Evolutionary conservation across 2,329 filamentous ascomycete genomes (phyloP).

Genomic region (Dothistroma septosporum): DNA sequence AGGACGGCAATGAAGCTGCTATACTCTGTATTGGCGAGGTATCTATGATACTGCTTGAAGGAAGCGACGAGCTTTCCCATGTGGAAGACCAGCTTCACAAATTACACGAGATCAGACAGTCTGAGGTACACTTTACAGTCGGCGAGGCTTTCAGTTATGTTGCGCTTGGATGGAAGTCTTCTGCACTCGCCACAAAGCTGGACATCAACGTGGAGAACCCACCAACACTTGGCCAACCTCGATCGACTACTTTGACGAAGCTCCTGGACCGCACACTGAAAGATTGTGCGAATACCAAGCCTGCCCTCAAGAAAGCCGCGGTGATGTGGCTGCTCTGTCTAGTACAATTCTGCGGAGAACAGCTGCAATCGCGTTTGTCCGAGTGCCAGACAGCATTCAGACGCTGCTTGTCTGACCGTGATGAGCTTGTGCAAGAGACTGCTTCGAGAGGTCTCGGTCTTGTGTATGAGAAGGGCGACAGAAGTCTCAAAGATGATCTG

Average conservation of each 20-base stretch:
- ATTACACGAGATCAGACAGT: conserved; percentile 77
- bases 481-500: conserved; percentile 72
- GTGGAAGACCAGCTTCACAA: conserved; percentile 67
- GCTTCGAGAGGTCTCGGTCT: conserved; percentile 86
- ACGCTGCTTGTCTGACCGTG: conserved; percentile 76
- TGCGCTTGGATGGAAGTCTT: conserved; percentile 77
- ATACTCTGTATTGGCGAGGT: conserved; percentile 77
- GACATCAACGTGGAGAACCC: conserved; percentile 60
- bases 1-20: conserved; percentile 75
- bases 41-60: conserved; percentile 57
- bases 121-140: conserved; percentile 84
- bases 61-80: conserved; percentile 44
- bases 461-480: conserved; percentile 89
- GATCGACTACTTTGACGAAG: conserved; percentile 43
- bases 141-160: conserved; percentile 82
- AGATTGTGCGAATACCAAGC: conserved; percentile 80
- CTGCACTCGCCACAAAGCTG: conserved; percentile 67
- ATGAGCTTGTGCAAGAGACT: conserved; percentile 93
- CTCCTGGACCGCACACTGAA: conserved; percentile 69
- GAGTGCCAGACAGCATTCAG: conserved; percentile 85
- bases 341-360: conserved; percentile 81
- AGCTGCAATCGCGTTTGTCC: conserved; percentile 71
- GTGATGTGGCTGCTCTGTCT: conserved; percentile 93
- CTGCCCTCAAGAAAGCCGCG: conserved; percentile 82
- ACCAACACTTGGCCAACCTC: conserved; percentile 35